A percentile compares a stretch with the other conserved stretches of the same genome.
phyloP scores from a whole-genome alignment of 441 rosid genomes.

The Jatropha multifida region DNA sequence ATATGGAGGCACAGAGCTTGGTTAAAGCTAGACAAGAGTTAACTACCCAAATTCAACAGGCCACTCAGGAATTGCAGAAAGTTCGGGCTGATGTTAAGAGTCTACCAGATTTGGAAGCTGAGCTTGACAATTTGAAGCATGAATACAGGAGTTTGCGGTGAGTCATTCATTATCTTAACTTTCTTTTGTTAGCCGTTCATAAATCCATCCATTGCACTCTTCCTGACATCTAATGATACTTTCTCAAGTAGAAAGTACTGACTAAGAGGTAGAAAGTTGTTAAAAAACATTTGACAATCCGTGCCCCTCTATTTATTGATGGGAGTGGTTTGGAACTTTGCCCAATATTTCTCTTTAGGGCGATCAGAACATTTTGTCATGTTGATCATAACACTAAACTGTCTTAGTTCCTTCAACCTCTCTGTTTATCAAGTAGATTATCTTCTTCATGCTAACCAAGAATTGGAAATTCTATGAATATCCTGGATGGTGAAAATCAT shows the following conservation, averaged over 20 bases:
- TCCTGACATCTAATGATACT: background rate
- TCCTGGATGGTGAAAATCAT: background rate
- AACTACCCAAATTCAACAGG: slow-evolving; percentile 46
- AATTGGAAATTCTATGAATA: background rate
- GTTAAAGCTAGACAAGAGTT: slow-evolving; percentile 61
- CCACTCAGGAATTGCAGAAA: slow-evolving; percentile 55
- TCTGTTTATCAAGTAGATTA: background rate
- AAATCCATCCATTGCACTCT: background rate
- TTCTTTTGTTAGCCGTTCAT: background rate
- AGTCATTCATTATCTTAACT: slow-evolving; percentile 19
- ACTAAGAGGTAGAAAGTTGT: background rate
- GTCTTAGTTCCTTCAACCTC: background rate
- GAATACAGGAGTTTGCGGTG: slow-evolving; percentile 72
- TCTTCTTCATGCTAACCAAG: background rate
- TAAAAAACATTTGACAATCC: background rate
- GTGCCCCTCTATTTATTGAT: background rate
- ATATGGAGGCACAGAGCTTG: slow-evolving; percentile 59
- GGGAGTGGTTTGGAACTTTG: background rate
- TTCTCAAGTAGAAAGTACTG: background rate
- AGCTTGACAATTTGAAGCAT: slow-evolving; percentile 59
- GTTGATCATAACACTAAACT: background rate
- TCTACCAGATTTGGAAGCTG: slow-evolving; percentile 50
- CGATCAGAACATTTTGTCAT: background rate
- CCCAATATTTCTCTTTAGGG: background rate
- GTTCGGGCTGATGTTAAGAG: slow-evolving; percentile 41